These are phyloP conservation scores for Plasmodium coatneyi DNA, from an alignment of 169 alveolate genomes.

Conservation along the genomic window DNA sequence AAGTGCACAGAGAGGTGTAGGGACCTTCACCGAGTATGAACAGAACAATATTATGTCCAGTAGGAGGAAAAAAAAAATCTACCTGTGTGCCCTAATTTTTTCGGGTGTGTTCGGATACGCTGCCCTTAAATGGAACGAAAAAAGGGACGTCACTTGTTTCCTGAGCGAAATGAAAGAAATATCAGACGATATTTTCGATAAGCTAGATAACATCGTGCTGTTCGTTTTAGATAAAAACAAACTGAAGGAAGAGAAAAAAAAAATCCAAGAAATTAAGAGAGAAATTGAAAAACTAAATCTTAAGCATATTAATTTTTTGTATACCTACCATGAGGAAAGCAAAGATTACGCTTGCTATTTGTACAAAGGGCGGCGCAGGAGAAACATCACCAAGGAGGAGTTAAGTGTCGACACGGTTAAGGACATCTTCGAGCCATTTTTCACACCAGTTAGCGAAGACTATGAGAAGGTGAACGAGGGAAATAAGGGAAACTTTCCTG, in stretches of 20 bases:
- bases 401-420: conserved; percentile 6
- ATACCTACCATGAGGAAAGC: conserved; percentile 62
- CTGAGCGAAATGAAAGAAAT: conserved; percentile 70
- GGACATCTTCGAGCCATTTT: conserved; percentile 44
- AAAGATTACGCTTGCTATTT: conserved; percentile 57
- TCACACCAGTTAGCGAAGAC: conserved; percentile 65
- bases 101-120: conserved; percentile 42
- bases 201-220: conserved; percentile 48
- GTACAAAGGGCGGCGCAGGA: conserved; percentile 70
- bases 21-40: neutral
- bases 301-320: conserved; percentile 48
- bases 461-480: conserved; percentile 51
- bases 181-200: conserved; percentile 62
- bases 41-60: conserved; percentile 14
- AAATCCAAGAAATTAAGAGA: conserved; percentile 28
- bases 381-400: conserved; percentile 62
- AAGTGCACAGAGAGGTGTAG: conserved; percentile 7
- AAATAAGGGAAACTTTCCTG: conserved; percentile 34
- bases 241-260: conserved; percentile 54
- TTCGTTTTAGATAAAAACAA: conserved; percentile 66
- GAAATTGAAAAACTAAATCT: conserved; percentile 64
- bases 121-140: conserved; percentile 39
- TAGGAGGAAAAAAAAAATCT: conserved; percentile 26
- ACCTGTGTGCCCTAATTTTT: conserved; percentile 9
- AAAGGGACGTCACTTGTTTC: conserved; percentile 24